Conservation (phyloP, 305 asterid species). For the Fraxinus greggii region DNA sequence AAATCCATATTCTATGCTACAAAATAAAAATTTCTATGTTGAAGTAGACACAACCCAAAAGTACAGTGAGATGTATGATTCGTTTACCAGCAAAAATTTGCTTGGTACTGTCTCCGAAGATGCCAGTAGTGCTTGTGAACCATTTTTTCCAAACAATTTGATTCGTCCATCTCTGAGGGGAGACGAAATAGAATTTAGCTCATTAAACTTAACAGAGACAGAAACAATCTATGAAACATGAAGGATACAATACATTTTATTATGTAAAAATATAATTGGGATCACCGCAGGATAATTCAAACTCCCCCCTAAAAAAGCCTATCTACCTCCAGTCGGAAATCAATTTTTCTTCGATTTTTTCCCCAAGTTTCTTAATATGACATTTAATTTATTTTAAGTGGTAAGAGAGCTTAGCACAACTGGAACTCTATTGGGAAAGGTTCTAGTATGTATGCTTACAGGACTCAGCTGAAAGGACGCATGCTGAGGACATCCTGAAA, state of each 20-base stretch:
- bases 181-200: not conserved
- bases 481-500: constrained; percentile 89
- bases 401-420: constrained; percentile 91
- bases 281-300: not conserved
- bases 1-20: not conserved
- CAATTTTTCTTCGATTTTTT: not conserved
- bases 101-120: constrained; percentile 56
- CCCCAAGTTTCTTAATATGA: constrained; percentile 46
- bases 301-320: not conserved
- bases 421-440: constrained; percentile 93
- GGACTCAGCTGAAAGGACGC: constrained; percentile 88
- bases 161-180: constrained; percentile 75
- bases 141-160: constrained; percentile 76
- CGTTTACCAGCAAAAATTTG: constrained; percentile 67
- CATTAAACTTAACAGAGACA: constrained; percentile 4
- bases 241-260: not conserved
- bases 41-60: not conserved
- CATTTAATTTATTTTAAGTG: constrained; percentile 37
- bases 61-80: constrained; percentile 11
- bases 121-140: constrained; percentile 69
- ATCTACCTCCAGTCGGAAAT: not conserved
- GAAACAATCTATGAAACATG: not conserved
- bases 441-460: constrained; percentile 65
- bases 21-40: not conserved
- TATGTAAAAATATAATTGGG: not conserved